Evolutionary conservation across 768 basidiomycete genomes (phyloP).

Genomic region (Podaxis sp.): DNA sequence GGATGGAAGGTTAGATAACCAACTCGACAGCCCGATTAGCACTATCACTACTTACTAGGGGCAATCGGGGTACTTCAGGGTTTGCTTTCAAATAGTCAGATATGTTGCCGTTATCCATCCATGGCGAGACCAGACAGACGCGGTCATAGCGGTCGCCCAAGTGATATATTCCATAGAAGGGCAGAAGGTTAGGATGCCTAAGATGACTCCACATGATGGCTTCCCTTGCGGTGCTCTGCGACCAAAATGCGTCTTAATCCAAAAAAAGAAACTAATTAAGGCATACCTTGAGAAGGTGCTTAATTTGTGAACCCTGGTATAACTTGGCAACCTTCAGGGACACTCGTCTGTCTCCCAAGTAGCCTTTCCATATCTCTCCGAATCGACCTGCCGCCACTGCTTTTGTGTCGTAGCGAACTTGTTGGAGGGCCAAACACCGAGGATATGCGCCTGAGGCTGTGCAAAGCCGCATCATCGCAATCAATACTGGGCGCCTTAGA

Average conservation of each 20-base stretch:
- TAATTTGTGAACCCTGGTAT: conserved; percentile 20
- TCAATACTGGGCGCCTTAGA: not conserved
- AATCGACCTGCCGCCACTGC: conserved; percentile 24
- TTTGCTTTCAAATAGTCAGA: conserved; percentile 22
- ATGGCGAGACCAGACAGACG: conserved; percentile 36
- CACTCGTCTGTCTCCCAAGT: conserved; percentile 17
- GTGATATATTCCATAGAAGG: conserved; percentile 34
- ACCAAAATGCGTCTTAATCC: not conserved
- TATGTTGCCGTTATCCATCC: conserved; percentile 37
- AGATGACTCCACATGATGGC: conserved; percentile 30
- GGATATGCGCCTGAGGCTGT: conserved; percentile 26
- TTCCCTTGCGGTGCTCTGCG: conserved; percentile 16
- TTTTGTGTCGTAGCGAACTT: conserved; percentile 14
- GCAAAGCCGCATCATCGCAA: conserved; percentile 19
- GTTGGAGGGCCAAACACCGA: conserved; percentile 21
- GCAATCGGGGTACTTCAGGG: conserved; percentile 19
- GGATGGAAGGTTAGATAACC: no score
- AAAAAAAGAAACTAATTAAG: not conserved
- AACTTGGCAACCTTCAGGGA: conserved; percentile 25
- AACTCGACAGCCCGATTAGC: not conserved
- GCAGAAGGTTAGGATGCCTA: conserved; percentile 31
- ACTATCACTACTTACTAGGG: conserved; percentile 7
- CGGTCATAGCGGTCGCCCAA: conserved; percentile 24
- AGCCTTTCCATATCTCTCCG: conserved; percentile 29
- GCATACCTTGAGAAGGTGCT: conserved; percentile 23